Percentiles rank a stretch among this genome's conserved stretches.
Conservation (phyloP, 225 moss, liverwort and hornwort species). For the Physcomitrium patens region DNA sequence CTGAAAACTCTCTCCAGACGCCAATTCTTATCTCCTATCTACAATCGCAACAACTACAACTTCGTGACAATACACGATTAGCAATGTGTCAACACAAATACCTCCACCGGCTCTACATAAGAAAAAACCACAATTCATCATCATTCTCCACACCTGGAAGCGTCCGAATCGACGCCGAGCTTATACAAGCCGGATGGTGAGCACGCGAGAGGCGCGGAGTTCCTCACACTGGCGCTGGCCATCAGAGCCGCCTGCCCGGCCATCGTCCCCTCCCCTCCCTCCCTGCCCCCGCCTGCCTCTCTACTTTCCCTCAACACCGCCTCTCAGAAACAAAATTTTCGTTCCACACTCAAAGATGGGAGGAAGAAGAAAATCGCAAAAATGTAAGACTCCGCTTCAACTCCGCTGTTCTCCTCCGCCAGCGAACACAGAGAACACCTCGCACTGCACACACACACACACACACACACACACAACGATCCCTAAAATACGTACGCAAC, state of each 20-base stretch:
- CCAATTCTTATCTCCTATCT: not conserved
- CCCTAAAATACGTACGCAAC: constrained; percentile 6
- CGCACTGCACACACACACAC: not conserved
- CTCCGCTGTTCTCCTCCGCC: too few species aligned
- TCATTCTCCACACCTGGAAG: constrained; percentile 37
- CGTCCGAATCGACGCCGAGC: constrained; percentile 24
- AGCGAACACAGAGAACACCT: not conserved
- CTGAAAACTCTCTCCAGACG: not conserved
- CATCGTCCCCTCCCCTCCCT: constrained; percentile 26
- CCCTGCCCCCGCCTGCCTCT: not conserved
- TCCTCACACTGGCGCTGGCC: constrained; percentile 23
- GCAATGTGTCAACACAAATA: not conserved
- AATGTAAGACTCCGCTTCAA: too few species aligned
- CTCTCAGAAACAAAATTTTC: not conserved
- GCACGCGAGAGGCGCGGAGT: constrained; percentile 36
- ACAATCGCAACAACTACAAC: not conserved
- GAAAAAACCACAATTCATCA: constrained; percentile 18
- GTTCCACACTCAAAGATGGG: not conserved
- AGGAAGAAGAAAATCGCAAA: too few species aligned
- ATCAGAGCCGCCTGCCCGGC: constrained; percentile 57
- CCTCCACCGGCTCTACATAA: not conserved
- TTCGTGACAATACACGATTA: not conserved
- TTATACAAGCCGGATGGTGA: constrained; percentile 36
- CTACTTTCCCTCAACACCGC: not conserved
- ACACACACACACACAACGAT: too few species aligned